Evolutionary conservation across 2,329 filamentous ascomycete species (phyloP), one percentile per base, ranked within the genome.

Genomic region (Colletotrichum australisinense): DNA sequence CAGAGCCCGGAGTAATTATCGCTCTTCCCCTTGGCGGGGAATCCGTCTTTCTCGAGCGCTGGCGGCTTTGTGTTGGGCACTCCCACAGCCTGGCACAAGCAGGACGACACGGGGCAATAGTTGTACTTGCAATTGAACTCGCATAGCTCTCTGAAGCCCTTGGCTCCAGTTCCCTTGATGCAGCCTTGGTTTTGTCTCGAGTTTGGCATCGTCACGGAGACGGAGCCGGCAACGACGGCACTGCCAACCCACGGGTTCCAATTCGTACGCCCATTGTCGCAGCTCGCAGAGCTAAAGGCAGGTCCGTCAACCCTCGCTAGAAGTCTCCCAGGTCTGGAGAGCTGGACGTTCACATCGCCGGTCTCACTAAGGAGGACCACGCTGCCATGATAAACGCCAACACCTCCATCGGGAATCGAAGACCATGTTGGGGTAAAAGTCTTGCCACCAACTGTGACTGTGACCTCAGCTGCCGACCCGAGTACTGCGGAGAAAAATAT

Each of bases 81-180:
- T 1, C 67, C 67, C 3, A 70, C 1, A 3, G 42, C 58, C 4
- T 35, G 30, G 53, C 55, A 65, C 5, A 85, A 74, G 6, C 67
- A 70, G 1, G 60, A 52, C 1, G 53, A 35, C 16, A 11, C 7
- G 2, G 80, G 79, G 38, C 79, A 82, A 70, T 80, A 81, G 24
- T 77, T 78, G 49, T 77, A 81, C 8, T 38, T 42, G 64, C 80
- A 81, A 22, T 76, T 63, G 46, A 81, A 84, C 52, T 77, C 62
- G 69, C 83, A 84, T 3, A 84, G 79, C 1, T 80, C 82, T 1
- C 63, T 38, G 32, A 81, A 82, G 68, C 83, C 26, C 3, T 14
- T 22, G 1, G 26, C 9, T 1, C 52, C 56, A 9, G 75, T 77
- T 14, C 80, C 80, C 26, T 76, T 75, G 5, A 75, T 63, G 32